These are phyloP conservation scores for Vickermania ingenoplastis DNA, from an alignment of 208 protist species.

Conservation along the genomic window DNA sequence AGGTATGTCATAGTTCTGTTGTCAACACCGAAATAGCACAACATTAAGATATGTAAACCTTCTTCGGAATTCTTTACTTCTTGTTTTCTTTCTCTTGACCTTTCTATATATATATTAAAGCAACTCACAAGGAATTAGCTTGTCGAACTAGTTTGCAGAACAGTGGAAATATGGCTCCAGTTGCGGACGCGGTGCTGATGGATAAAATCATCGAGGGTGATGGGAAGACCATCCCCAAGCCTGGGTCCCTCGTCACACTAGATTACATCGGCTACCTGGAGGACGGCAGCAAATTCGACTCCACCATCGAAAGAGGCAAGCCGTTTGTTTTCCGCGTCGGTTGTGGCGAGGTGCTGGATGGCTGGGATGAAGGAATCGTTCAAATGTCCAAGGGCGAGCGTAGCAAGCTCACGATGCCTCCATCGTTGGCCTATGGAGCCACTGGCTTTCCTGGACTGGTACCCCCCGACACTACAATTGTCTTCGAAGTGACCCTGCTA, in stretches of 20 bases:
- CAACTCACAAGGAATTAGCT: no score
- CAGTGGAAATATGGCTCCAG: no score
- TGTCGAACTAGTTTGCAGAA: no score
- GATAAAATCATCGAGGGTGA: constrained; percentile 91
- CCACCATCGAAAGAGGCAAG: constrained; percentile 74
- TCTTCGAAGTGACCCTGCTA: constrained; percentile 89
- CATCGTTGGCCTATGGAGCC: constrained; percentile 81
- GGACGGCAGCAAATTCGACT: constrained; percentile 85
- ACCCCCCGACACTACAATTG: constrained; percentile 76
- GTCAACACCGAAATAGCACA: no score
- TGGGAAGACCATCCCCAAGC: constrained; percentile 81
- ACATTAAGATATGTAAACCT: no score
- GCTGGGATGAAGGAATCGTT: constrained; percentile 92
- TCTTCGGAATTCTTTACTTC: no score
- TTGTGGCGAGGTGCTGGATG: constrained; percentile 88
- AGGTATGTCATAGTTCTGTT: no score
- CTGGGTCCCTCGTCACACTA: constrained; percentile 81
- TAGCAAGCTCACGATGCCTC: constrained; percentile 87
- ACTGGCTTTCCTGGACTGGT: constrained; percentile 86
- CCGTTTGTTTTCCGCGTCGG: constrained; percentile 90
- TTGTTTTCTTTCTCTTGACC: no score
- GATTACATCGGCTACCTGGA: constrained; percentile 80
- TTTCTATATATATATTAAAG: no score
- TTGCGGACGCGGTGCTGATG: constrained; percentile 69
- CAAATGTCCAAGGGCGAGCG: constrained; percentile 91